Conservation (phyloP, 768 basidiomycete genomes). For the Pleurotus eryngii region DNA sequence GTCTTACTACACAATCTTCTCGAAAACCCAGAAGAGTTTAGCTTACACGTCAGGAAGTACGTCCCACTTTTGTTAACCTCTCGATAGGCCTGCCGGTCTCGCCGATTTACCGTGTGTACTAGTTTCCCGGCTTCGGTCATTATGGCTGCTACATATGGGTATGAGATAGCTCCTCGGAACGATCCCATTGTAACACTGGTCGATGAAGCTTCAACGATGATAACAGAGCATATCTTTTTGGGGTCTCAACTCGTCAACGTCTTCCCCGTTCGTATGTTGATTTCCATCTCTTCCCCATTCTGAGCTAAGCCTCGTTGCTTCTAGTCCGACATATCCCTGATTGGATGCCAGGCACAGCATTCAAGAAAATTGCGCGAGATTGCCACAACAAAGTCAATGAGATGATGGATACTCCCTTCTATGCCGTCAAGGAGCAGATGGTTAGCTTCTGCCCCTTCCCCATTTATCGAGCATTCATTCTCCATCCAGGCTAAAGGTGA, state of each 20-base stretch:
- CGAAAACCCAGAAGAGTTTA: slow-evolving; percentile 22
- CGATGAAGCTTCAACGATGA: slow-evolving; percentile 25
- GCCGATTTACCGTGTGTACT: background rate
- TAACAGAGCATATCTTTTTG: slow-evolving; percentile 23
- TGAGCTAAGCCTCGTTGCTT: background rate
- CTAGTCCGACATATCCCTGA: slow-evolving; percentile 1
- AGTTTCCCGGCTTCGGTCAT: slow-evolving; percentile 28
- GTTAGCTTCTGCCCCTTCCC: background rate
- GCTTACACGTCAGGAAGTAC: slow-evolving; percentile 14
- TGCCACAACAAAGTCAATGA: background rate
- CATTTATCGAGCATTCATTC: background rate
- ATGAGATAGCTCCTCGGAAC: slow-evolving; percentile 26
- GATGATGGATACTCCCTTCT: slow-evolving; percentile 10
- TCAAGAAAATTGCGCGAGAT: slow-evolving; percentile 13
- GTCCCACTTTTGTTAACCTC: background rate
- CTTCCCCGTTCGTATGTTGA: slow-evolving; percentile 27
- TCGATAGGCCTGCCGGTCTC: background rate
- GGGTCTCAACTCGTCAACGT: slow-evolving; percentile 25
- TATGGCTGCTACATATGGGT: slow-evolving; percentile 30
- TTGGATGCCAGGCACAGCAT: slow-evolving; percentile 9
- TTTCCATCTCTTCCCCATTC: slow-evolving; percentile 11
- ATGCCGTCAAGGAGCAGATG: slow-evolving; percentile 9
- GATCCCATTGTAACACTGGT: slow-evolving; percentile 28
- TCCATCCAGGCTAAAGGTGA: slow-evolving; percentile 12
- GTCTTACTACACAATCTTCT: slow-evolving; percentile 28